Conservation (phyloP, 2,329 filamentous ascomycete species). For the Talaromyces marneffei region DNA sequence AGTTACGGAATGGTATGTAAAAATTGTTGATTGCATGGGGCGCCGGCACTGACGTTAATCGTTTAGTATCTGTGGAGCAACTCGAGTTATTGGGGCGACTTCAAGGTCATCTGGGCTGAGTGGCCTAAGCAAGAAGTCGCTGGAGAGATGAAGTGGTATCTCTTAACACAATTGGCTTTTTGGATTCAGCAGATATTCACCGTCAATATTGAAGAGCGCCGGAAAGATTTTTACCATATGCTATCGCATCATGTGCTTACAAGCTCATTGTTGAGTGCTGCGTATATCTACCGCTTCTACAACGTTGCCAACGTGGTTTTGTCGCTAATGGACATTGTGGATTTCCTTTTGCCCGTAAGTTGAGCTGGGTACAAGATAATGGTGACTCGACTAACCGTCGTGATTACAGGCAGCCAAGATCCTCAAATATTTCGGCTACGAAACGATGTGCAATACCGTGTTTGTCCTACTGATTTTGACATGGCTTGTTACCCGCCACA, state of each 20-base stretch:
- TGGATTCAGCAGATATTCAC: constrained; percentile 93
- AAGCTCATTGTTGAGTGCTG: constrained; percentile 68
- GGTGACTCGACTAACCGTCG: not conserved
- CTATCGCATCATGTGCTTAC: constrained; percentile 91
- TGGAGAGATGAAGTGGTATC: constrained; percentile 77
- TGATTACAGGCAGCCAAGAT: constrained; percentile 71
- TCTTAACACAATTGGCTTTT: constrained; percentile 83
- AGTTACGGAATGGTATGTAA: constrained; percentile 68
- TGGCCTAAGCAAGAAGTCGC: constrained; percentile 75
- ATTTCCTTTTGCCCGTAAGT: constrained; percentile 77
- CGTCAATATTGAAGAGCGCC: constrained; percentile 86
- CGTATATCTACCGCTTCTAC: constrained; percentile 81
- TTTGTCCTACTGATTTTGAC: constrained; percentile 81
- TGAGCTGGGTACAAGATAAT: not conserved
- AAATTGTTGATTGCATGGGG: not conserved
- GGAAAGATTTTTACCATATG: constrained; percentile 97
- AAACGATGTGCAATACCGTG: constrained; percentile 68
- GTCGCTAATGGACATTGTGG: constrained; percentile 88
- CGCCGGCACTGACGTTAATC: not conserved
- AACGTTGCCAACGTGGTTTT: constrained; percentile 84
- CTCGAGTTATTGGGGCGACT: constrained; percentile 71
- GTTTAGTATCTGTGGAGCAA: constrained; percentile 70
- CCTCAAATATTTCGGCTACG: constrained; percentile 80
- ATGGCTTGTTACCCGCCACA: constrained; percentile 79
- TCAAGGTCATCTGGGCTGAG: constrained; percentile 72